These are phyloP conservation scores for Vicia villosa DNA, from an alignment of 306 rosid species.

Conservation along the genomic window DNA sequence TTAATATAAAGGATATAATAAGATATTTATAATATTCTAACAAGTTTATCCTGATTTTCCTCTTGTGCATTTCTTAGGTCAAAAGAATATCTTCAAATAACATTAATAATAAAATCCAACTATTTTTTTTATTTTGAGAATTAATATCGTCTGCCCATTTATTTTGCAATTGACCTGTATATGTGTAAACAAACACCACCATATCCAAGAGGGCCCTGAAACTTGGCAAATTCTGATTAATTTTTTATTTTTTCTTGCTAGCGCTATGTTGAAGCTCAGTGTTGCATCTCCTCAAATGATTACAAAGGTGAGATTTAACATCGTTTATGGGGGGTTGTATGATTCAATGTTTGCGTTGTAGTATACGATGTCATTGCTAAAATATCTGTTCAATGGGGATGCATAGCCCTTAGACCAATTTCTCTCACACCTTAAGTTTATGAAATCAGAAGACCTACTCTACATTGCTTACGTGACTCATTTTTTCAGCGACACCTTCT, in stretches of 20 bases:
- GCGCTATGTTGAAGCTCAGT: constrained; percentile 98
- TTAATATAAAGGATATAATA: too few relatives aligned
- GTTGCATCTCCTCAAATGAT: constrained; percentile 87
- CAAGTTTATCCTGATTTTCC: not conserved
- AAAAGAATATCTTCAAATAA: not conserved
- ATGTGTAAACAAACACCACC: not conserved
- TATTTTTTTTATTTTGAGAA: not conserved
- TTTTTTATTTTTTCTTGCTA: constrained; percentile 43
- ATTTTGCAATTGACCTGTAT: constrained; percentile 2
- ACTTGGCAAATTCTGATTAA: constrained; percentile 14
- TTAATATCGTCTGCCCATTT: not conserved
- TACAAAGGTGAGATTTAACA: constrained; percentile 72
- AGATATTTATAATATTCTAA: too few relatives aligned
- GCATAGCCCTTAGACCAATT: constrained; percentile 17
- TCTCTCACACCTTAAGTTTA: not conserved
- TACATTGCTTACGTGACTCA: constrained; percentile 8
- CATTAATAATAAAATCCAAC: not conserved
- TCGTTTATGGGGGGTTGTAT: constrained; percentile 26
- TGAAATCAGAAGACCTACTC: not conserved
- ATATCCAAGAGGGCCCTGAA: not conserved
- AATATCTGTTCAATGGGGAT: constrained; percentile 25
- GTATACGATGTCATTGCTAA: constrained; percentile 20
- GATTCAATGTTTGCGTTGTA: constrained; percentile 13
- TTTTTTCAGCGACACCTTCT: constrained; percentile 11
- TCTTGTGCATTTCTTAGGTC: not conserved